Base-by-base conservation (phyloP, 805 yeast genomes). In the Wickerhamiella bombiphila region DNA sequence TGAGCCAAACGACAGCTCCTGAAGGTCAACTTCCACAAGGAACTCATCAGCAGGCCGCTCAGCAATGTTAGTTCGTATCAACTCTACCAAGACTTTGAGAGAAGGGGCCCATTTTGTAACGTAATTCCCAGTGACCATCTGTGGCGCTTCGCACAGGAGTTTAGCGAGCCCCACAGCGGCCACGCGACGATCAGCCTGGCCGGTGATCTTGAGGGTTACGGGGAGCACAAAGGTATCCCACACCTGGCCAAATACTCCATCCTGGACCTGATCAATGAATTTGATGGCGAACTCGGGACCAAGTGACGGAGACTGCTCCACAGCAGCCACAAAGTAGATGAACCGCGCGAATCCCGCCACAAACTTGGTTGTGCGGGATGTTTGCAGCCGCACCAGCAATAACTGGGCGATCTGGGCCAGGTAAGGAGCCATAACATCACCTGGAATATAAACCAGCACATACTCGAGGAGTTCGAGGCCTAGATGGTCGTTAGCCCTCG, bases 1-100 rank as follows among this genome's bases (percentile, higher is more conserved):
- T 0, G 95, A 77, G 2, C 97, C 97, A 58, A 86, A 91, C 2
- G 91, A 65, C 35, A 77, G 68, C 43, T 85, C 94, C 37, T 79
- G 85, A 22, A 69, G 49, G 46, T 76, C 78, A 16, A 68, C 50
- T 35, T 70, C 75, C 29, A 56, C 57, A 25, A 42, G 35, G 21
- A 44, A 41, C 9, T 44, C 50, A 21, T 37, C 51, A 14, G 46
- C 53, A 14, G 42, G 43, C 3, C 59, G 42, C 39, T 60, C 62
- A 2, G 59, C 65, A 32, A 63, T 44, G 35, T 57, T 63, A 29
- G 65, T 61, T n/a, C 64, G 58, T 29, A 69, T 58, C 34, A 65
- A 50, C 30, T 59, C 58, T 3, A 72, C 53, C 11, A 76, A 49
- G 16, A 55, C 58, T 25, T 63, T 63, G 24, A 75, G 46, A 2